Conservation (phyloP, 1,139 yeast species). For the Suhomyces bokatorum region DNA sequence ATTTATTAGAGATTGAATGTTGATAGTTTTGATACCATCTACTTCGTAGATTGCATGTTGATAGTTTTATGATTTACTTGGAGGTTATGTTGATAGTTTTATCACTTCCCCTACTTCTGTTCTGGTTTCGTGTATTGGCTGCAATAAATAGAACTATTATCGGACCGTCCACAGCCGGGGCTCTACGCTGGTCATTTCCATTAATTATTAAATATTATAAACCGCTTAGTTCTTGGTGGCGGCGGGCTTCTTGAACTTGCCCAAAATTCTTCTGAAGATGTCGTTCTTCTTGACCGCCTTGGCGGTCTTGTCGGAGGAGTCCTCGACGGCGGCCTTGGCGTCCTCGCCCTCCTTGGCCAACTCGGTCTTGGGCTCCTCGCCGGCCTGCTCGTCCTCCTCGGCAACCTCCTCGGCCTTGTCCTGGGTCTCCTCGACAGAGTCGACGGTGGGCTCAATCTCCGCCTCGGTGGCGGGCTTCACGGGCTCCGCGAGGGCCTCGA, state of each 20-base stretch:
- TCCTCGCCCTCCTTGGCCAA: constrained; percentile 23
- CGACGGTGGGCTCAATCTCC: constrained; percentile 18
- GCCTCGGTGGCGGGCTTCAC: constrained; percentile 8
- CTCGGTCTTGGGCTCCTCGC: constrained; percentile 12
- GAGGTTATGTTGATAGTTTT: no score
- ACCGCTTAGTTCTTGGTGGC: constrained; percentile 25
- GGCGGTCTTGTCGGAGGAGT: constrained; percentile 29
- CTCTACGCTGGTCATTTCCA: constrained; percentile 1
- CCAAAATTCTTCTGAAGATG: constrained; percentile 50
- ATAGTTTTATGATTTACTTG: no score
- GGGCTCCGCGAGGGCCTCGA: constrained; percentile 16
- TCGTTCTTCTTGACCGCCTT: constrained; percentile 48
- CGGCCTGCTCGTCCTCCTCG: constrained; percentile 2
- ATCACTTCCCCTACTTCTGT: no score
- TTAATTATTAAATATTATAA: constrained; percentile 11
- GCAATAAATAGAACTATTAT: not conserved
- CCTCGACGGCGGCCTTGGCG: constrained; percentile 34
- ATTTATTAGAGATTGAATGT: no score
- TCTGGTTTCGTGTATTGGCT: not conserved
- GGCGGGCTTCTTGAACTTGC: constrained; percentile 48
- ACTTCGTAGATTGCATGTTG: no score
- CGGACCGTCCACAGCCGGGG: not conserved
- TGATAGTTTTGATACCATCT: no score
- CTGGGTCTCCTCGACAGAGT: constrained; percentile 9
- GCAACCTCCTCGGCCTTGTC: constrained; percentile 11